Evolutionary conservation across 2,329 filamentous ascomycete genomes (phyloP).

Genomic region (Davidsoniella eucalypti): DNA sequence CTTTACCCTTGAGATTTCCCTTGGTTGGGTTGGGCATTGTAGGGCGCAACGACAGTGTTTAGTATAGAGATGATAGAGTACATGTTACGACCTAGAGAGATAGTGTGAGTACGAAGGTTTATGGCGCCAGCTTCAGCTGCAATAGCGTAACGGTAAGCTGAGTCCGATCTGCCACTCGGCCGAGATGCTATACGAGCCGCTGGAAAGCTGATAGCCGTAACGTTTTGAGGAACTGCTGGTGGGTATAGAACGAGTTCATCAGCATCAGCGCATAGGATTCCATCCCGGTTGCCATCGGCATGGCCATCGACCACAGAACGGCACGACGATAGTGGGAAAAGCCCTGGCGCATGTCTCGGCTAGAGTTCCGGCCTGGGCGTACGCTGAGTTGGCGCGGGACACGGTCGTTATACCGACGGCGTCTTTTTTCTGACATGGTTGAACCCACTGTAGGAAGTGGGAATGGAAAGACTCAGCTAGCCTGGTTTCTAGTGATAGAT

Average conservation of each 20-base stretch:
- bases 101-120: conserved; percentile 26
- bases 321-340: conserved; percentile 19
- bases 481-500: too few relatives aligned
- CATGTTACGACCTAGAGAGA: conserved; percentile 26
- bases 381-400: too few relatives aligned
- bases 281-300: conserved; percentile 25
- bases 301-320: conserved; percentile 22
- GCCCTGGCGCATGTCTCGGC: not conserved
- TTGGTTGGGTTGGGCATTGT: conserved; percentile 21
- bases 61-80: conserved; percentile 18
- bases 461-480: too few relatives aligned
- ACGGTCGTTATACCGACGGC: too few relatives aligned
- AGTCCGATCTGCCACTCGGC: conserved; percentile 15
- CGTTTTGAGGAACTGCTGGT: conserved; percentile 15
- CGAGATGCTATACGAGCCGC: conserved; percentile 14
- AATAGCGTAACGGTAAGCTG: conserved; percentile 21
- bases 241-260: conserved; percentile 16
- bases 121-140: conserved; percentile 27
- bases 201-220: conserved; percentile 16
- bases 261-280: conserved; percentile 20
- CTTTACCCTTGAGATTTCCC: conserved; percentile 22
- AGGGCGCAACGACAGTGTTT: conserved; percentile 19
- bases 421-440: too few relatives aligned
- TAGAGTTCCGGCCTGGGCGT: too few relatives aligned
- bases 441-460: too few relatives aligned